Evolutionary conservation across 2,329 filamentous ascomycete species (phyloP).

Genomic region (Penicillium sp.): DNA sequence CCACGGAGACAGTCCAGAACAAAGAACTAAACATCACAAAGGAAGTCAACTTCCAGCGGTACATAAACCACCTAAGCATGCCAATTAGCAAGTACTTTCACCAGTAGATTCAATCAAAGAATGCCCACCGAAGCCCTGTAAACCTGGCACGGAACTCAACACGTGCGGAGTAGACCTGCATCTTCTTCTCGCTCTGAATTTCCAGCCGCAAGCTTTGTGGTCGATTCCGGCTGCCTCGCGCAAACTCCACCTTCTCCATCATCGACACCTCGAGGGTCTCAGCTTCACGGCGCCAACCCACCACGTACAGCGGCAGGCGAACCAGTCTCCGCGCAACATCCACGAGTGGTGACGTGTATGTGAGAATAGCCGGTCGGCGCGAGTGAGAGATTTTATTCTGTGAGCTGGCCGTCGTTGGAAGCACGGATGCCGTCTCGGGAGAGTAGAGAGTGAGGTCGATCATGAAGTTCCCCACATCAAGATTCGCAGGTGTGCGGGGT

Average conservation of each 20-base stretch:
- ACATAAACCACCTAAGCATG: slow-evolving; percentile 75
- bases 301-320: slow-evolving; percentile 71
- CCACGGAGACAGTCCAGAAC: slow-evolving; percentile 80
- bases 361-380: slow-evolving; percentile 76
- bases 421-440: slow-evolving; percentile 45
- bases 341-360: slow-evolving; percentile 75
- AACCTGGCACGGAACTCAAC: slow-evolving; percentile 77
- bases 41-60: slow-evolving; percentile 74
- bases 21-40: slow-evolving; percentile 70
- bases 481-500: slow-evolving; percentile 77
- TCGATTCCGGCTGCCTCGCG: slow-evolving; percentile 57
- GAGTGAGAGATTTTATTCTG: slow-evolving; percentile 64
- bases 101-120: not conserved
- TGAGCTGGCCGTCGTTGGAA: slow-evolving; percentile 38
- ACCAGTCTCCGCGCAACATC: slow-evolving; percentile 65
- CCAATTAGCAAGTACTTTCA: slow-evolving; percentile 27
- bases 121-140: slow-evolving; percentile 66
- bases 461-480: slow-evolving; percentile 92
- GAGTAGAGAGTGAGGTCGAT: slow-evolving; percentile 74
- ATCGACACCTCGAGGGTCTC: slow-evolving; percentile 70
- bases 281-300: slow-evolving; percentile 69
- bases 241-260: slow-evolving; percentile 75
- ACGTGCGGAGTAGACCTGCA: slow-evolving; percentile 77
- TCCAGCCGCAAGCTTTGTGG: slow-evolving; percentile 67
- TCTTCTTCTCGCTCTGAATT: slow-evolving; percentile 68